Percentiles rank a stretch among this genome's conserved stretches.
Conservation (phyloP, 2,329 filamentous ascomycete species). For the Paraconiothyrium sp. region DNA sequence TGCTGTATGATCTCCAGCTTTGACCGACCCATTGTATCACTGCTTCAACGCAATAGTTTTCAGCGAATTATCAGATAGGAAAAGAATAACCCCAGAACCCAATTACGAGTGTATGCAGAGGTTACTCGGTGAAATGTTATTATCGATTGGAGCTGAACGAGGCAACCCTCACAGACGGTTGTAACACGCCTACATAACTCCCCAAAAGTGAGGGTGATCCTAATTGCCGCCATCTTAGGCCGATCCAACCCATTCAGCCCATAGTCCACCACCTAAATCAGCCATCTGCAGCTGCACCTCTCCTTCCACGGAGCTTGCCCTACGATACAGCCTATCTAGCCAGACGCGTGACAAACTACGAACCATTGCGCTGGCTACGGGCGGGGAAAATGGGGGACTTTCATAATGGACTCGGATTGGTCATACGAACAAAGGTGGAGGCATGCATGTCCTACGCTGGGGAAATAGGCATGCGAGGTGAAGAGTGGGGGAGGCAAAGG, state of each 20-base stretch:
- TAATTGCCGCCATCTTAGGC: conserved; percentile 31
- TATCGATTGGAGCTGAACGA: neutral
- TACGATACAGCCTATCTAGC: conserved; percentile 6
- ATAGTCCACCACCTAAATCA: neutral
- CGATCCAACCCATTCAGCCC: conserved; percentile 30
- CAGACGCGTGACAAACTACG: conserved; percentile 20
- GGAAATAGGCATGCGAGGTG: conserved; percentile 17
- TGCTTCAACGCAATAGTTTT: neutral
- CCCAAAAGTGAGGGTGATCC: conserved; percentile 13
- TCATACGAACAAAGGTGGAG: conserved; percentile 16
- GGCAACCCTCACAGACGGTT: neutral
- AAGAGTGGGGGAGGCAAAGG: conserved; percentile 40
- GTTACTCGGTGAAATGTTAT: neutral
- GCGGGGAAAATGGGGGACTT: conserved; percentile 18
- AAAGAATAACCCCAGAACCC: neutral
- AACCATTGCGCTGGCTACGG: neutral
- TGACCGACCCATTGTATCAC: conserved; percentile 37
- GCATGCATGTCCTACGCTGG: neutral
- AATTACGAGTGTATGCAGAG: neutral
- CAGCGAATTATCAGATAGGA: no score
- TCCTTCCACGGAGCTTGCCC: neutral
- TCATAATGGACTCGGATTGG: conserved; percentile 18
- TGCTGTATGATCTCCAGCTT: conserved; percentile 41
- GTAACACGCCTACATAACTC: neutral
- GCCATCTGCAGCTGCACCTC: neutral